Base-by-base conservation (phyloP, 148 eudicot genomes). In the Silene latifolia region DNA sequence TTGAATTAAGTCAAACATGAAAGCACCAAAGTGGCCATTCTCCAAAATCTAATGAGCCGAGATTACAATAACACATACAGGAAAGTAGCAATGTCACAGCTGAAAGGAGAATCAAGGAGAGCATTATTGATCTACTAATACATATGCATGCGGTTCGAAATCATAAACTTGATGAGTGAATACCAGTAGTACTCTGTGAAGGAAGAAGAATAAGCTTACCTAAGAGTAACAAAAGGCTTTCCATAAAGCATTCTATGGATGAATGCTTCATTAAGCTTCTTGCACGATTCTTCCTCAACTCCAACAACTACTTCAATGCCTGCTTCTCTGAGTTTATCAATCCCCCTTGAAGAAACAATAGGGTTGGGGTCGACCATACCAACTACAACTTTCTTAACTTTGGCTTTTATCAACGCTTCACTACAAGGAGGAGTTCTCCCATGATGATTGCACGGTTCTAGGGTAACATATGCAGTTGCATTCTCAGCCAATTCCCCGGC, bases 301-400 rank as follows among this genome's bases (percentile, higher is more conserved):
- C 91, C 90, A n/a, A 87, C 96, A 48, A 78, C 83, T 58, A 95
- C 99, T 75, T 88, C 85, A 64, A 95, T 90, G 56, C 96, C 99
- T 17, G 91, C 93, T 79, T 86, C 87, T 82, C 82, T 81, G n/a
- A 95, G 90, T 69, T 75, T 89, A 60, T 83, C 73, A 24, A 95
- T 80, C 51, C 97, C 99, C 72, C 79, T 88, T 0, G 97, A 95
- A 62, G 86, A 93, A 56, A 92, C 97, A 79, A 95, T 81, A n/a
- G 99, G 97, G 81, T 95, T 95, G 1, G 90, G 97, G 78, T 95
- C 99, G 71, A 92, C 97, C 99, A 92, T 92, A 51, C 99, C 99
- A 63, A 95, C 78, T 62, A 95, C 99, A 53, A 92, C 97, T 59
- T 85, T 89, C 84, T 87, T 90, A 74, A 95, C 90, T 82, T 88